Evolutionary conservation across 169 alveolate species (phyloP), one percentile per base, ranked within the genome.

Genomic region (Amoebophrya sp.): DNA sequence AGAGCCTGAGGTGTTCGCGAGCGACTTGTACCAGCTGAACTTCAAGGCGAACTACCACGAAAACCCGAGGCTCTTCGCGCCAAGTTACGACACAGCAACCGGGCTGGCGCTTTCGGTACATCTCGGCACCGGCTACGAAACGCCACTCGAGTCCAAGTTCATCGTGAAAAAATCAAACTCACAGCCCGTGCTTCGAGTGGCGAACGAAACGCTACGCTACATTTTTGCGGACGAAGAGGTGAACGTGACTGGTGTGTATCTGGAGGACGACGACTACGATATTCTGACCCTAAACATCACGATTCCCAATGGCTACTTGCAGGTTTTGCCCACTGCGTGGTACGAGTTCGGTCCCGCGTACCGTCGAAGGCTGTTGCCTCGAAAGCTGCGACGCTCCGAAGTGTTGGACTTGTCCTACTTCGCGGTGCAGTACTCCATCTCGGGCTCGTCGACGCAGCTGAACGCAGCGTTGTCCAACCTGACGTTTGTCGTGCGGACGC

Each of bases 321-420:
- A 1, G 26, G n/a, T 65, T 36, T 18, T 65, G 33, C 83, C 83
- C 36, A 65, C 83, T 36, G 83, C 83, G 36, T 65, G 83, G 83
- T 65, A 65, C 83, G 83, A 65, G 83, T 65, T 65, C n/a, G 83
- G 83, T 29, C 83, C 83, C 33, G 83, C n/a, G 12, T 65, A 65
- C 83, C 83, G 83, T 36, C 83, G 83, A 6, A 6, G 83, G 12
- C 1, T 65, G 83, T 26, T 26, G 39, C 83, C 83, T 29, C 83
- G 83, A 10, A 65, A 65, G 33, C 26, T 65, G 83, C 83, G 83
- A 36, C 83, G 83, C 33, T 6, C 33, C 36, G 2, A 1, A 6
- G 83, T 65, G 83, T 36, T 65, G 83, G 83, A 65, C 83, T 36
- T 65, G 83, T 6, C 33, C 2, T 65, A 65, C 83, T 65, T 36